Evolutionary conservation across 495 filamentous ascomycete species (phyloP), one percentile per base, ranked within the genome.

Genomic region (Penicillium goetzii): DNA sequence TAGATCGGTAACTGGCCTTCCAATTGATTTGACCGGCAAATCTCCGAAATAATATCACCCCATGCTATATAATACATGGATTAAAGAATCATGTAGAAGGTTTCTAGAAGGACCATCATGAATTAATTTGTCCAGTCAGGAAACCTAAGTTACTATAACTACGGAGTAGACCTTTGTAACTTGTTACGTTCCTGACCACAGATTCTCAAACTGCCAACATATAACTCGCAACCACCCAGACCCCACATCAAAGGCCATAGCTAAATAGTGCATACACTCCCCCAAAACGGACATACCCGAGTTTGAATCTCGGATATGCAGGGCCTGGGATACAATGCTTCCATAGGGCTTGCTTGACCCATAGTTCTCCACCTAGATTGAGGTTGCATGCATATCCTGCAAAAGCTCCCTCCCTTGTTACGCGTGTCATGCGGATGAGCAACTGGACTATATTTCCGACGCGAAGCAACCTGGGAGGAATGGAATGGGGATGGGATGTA

Each of bases 401-500:
- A 55, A 32, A 34, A 34, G n/a, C 6, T n/a, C 19, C 5, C 26
- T 21, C 21, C 19, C 47, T 32, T 32, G 2, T 32, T 28, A 32
- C 49, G 49, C 21, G 49, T 52, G 49, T 28, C 6, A 51, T 51
- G 21, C 47, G n/a, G 15, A 41, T 45, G 19, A 52, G 25, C 25
- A 52, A 52, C 26, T 3, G 49, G 49, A 17, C 4, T 40, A 40
- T 4, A 40, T 40, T 40, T 40, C 36, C 36, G 36, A 38, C 14
- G 4, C 11, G 15, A 38, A 40, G 36, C 15, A 17, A 17, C n/a
- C n/a, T n/a, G n/a, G n/a, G n/a, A n/a, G n/a, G 12, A 36, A 36
- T 12, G 34, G 34, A 36, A 4, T 36, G 1, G 34, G 34, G 9
- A 34, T 34, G 9, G 33, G 8, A 34, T 34, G 9, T 34, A 34